These are phyloP conservation scores for Punica granatum DNA, from an alignment of 345 rosid species.

Conservation along the genomic window DNA sequence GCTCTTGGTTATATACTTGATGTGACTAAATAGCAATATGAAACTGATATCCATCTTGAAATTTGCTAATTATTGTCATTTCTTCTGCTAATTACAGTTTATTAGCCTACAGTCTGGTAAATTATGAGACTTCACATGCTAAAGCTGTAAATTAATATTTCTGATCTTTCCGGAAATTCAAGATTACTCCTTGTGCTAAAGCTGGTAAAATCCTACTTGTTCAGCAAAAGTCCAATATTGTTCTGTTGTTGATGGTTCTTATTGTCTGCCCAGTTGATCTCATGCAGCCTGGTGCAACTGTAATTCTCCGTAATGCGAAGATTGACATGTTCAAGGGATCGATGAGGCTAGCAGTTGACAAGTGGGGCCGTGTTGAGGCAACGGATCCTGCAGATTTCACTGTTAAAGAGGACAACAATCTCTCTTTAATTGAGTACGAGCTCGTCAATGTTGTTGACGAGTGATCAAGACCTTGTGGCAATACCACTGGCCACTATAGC, in stretches of 20 bases:
- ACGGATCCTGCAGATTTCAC: slow-evolving; percentile 25
- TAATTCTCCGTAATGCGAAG: slow-evolving; percentile 39
- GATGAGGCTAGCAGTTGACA: slow-evolving; percentile 45
- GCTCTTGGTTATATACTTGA: background rate
- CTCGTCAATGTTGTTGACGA: slow-evolving; percentile 25
- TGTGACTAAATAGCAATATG: no score
- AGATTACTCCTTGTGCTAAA: no score
- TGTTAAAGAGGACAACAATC: slow-evolving; percentile 35
- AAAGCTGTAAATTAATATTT: background rate
- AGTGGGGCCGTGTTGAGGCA: slow-evolving; percentile 45
- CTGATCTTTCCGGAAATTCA: background rate
- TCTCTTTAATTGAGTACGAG: slow-evolving; percentile 44
- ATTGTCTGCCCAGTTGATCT: slow-evolving; percentile 27
- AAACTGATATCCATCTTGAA: no score
- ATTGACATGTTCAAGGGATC: slow-evolving; percentile 43
- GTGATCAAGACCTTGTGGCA: slow-evolving; percentile 8
- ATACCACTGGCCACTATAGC: background rate
- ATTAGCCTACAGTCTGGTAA: background rate
- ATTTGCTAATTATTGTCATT: background rate
- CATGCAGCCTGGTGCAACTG: slow-evolving; percentile 29
- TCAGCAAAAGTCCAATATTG: background rate
- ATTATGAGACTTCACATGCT: background rate
- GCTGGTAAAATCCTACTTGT: no score
- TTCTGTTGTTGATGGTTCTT: slow-evolving; percentile 1
- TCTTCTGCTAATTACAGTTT: background rate